A percentile compares a stretch with the other conserved stretches of the same genome.
phyloP scores from a whole-genome alignment of 1,139 yeast genomes.

The Hemisphaericaspora xylanilytica region DNA sequence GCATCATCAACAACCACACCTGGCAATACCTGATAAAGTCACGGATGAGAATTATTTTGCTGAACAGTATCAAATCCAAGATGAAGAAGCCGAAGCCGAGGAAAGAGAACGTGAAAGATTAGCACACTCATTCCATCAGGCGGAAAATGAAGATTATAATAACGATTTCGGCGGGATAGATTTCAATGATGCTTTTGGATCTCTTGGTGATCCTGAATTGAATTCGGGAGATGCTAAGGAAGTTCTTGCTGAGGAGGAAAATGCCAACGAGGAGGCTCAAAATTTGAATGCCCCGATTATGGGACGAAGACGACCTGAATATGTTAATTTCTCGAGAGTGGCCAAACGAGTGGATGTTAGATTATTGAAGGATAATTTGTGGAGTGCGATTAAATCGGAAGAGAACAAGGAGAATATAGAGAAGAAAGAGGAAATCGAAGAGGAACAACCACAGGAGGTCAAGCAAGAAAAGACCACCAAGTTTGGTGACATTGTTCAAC shows the following conservation, averaged over 20 bases:
- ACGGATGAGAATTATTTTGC: slow-evolving; percentile 82
- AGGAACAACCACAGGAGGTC: slow-evolving; percentile 10
- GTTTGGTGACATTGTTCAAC: slow-evolving; percentile 49
- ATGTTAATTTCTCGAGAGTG: slow-evolving; percentile 70
- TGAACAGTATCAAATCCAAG: slow-evolving; percentile 49
- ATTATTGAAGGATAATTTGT: slow-evolving; percentile 74
- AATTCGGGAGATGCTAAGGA: slow-evolving; percentile 18
- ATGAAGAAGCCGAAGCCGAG: slow-evolving; percentile 37
- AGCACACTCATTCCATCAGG: slow-evolving; percentile 45
- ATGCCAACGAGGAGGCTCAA: slow-evolving; percentile 13
- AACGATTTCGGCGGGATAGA: slow-evolving; percentile 43
- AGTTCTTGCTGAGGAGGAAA: slow-evolving; percentile 20
- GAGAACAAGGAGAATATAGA: slow-evolving; percentile 17
- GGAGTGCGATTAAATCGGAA: slow-evolving; percentile 51
- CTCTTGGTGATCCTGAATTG: slow-evolving; percentile 18
- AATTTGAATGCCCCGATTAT: too few relatives aligned
- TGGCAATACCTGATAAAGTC: slow-evolving; percentile 15
- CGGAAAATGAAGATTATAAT: slow-evolving; percentile 44
- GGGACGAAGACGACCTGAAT: slow-evolving; percentile 55
- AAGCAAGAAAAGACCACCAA: slow-evolving; percentile 16
- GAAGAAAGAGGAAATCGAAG: slow-evolving; percentile 6
- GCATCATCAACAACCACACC: too few relatives aligned
- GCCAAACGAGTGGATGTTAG: slow-evolving; percentile 87
- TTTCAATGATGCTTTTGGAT: slow-evolving; percentile 44
- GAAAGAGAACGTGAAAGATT: slow-evolving; percentile 33